phyloP scores from a whole-genome alignment of 1,284 basidiomycete genomes.

The Puccinia novopanici region DNA sequence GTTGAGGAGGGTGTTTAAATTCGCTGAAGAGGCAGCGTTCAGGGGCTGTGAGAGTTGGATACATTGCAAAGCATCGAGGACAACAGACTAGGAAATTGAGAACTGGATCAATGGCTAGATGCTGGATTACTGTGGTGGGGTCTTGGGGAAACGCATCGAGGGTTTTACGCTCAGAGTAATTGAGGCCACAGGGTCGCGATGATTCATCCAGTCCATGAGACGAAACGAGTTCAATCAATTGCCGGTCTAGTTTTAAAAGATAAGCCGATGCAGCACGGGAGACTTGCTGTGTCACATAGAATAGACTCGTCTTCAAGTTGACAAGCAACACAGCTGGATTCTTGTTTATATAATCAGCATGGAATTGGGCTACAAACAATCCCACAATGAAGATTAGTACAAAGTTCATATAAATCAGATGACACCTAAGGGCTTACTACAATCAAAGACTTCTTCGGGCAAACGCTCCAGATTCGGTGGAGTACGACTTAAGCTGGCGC shows the following conservation, averaged over 20 bases:
- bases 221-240: background rate
- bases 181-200: background rate
- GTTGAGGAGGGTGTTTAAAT: background rate
- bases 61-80: slow-evolving; percentile 31
- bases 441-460: no score
- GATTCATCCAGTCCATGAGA: background rate
- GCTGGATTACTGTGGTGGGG: background rate
- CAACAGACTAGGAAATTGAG: background rate
- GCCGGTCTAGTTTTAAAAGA: background rate
- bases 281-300: background rate
- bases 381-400: no score
- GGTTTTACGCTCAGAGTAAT: background rate
- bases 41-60: background rate
- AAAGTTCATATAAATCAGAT: no score
- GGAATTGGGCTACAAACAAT: no score
- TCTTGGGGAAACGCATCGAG: slow-evolving; percentile 1
- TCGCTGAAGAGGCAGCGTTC: background rate
- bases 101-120: slow-evolving; percentile 9
- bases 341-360: background rate
- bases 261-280: background rate
- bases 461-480: no score
- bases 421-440: no score
- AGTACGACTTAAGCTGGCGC: no score
- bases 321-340: background rate
- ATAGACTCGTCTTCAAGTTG: background rate